Evolutionary conservation across 2,329 filamentous ascomycete species (phyloP).

Genomic region (Zymoseptoria brevis): DNA sequence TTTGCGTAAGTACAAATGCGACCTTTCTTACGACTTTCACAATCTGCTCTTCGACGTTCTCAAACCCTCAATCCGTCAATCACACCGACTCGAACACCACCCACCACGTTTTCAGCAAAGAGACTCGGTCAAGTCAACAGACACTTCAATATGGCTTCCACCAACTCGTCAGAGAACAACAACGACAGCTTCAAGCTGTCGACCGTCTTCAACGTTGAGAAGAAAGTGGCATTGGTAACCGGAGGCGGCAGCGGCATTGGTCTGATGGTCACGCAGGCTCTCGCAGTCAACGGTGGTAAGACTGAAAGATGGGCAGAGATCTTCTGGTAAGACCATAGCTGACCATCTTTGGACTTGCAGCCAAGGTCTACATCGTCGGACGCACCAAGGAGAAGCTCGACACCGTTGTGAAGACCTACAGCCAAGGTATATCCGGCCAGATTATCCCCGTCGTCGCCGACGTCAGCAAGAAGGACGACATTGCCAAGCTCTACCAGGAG

Average conservation of each 20-base stretch:
- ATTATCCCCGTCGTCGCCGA: slow-evolving; percentile 42
- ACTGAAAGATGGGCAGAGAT: not conserved
- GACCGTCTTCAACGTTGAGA: slow-evolving; percentile 29
- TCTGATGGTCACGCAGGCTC: slow-evolving; percentile 40
- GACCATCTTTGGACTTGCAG: slow-evolving; percentile 18
- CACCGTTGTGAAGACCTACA: slow-evolving; percentile 37
- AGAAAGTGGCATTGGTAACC: not conserved
- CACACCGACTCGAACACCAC: not conserved
- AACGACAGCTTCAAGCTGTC: slow-evolving; percentile 30
- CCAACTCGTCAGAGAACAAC: slow-evolving; percentile 23
- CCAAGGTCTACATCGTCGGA: slow-evolving; percentile 43
- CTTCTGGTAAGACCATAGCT: not conserved
- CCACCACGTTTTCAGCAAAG: not conserved
- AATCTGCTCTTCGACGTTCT: not conserved
- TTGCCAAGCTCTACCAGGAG: slow-evolving; percentile 35
- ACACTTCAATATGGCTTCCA: slow-evolving; percentile 9
- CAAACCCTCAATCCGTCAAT: not conserved
- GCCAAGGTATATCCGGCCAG: slow-evolving; percentile 37
- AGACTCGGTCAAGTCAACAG: not conserved
- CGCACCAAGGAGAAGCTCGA: slow-evolving; percentile 43
- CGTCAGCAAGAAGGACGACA: slow-evolving; percentile 38
- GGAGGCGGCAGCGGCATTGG: slow-evolving; percentile 42
- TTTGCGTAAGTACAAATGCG: not conserved
- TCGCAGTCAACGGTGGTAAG: slow-evolving; percentile 23
- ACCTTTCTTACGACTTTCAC: not conserved